Base-by-base conservation (phyloP, 2,329 filamentous ascomycete genomes). In the Pyricularia sp. region DNA sequence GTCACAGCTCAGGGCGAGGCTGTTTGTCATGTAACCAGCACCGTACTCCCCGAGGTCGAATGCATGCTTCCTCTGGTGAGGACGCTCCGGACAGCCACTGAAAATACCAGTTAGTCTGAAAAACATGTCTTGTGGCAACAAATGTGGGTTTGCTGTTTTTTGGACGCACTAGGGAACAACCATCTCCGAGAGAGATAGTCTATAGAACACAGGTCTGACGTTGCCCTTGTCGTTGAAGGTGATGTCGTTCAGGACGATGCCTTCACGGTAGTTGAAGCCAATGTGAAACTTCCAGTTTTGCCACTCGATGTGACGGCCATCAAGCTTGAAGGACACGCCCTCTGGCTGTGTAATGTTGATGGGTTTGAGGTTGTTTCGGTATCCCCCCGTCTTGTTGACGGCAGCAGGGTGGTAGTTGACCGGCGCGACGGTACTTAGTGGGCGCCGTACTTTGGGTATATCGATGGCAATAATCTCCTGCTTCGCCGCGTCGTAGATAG, bases 221-320 rank as follows among this genome's bases (percentile, higher is more conserved):
- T 82, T 90, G 64, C 92, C 89, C 78, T 92, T 92, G 79, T 97
- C 94, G 73, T 93, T 94, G 80, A 91, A 97, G 3, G 89, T 92
- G 76, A 97, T 93, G 80, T 97, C 93, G 79, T 92, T 95, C 7
- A 97, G 83, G 2, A 97, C 91, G 73, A 97, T 90, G 26, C 94
- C 94, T 79, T 97, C 94, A 30, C 92, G 87, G 81, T 97, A 95
- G 83, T 97, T 97, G 86, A 97, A 97, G 28, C 94, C 94, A 70
- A 97, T 87, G 77, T 97, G 94, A 72, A 97, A 87, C 74, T 87
- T 94, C 91, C 93, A 97, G 76, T 96, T 97, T 78, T 97, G 93
- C 94, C 94, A 97, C 72, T 88, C 87, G 67, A 97, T 85, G 64
- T 87, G 86, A 12, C 92, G 82, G 1, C 92, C 92, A 2, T 89